A percentile compares a stretch with the other conserved stretches of the same genome.
phyloP scores from a whole-genome alignment of 768 basidiomycete genomes.

The Mycena venus region DNA sequence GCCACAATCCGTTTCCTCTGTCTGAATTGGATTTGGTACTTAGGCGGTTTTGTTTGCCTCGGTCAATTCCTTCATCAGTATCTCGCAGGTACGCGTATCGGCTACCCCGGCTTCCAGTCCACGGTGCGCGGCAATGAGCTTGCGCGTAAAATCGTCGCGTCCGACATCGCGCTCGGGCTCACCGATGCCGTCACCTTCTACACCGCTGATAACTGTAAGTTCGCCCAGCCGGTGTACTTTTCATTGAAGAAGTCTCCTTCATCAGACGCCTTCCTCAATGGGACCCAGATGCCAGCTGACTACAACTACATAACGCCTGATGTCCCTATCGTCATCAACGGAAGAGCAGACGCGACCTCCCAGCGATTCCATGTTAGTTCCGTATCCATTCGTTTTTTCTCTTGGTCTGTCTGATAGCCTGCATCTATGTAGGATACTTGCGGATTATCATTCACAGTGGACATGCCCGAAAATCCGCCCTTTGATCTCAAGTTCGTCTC shows the following conservation, averaged over 20 bases:
- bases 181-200: conserved; percentile 57
- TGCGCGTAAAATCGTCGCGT: conserved; percentile 69
- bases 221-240: background rate
- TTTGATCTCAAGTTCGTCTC: conserved; percentile 52
- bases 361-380: conserved; percentile 61
- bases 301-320: conserved; percentile 62
- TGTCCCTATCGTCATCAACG: conserved; percentile 58
- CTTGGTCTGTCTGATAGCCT: background rate
- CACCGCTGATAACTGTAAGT: conserved; percentile 65
- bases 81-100: conserved; percentile 63
- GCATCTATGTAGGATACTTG: conserved; percentile 58
- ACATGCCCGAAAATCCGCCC: conserved; percentile 60
- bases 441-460: conserved; percentile 51
- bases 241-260: background rate
- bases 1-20: background rate
- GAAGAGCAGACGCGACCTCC: conserved; percentile 57
- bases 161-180: conserved; percentile 61
- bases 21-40: background rate
- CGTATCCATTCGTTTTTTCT: background rate
- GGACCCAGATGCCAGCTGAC: conserved; percentile 51
- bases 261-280: conserved; percentile 64
- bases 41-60: conserved; percentile 74
- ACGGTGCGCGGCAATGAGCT: conserved; percentile 67
- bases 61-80: conserved; percentile 72
- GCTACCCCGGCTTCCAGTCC: conserved; percentile 70